Evolutionary conservation across 306 rosid genomes (phyloP), one percentile per base, ranked within the genome.

Genomic region (Gillenia trifoliata): DNA sequence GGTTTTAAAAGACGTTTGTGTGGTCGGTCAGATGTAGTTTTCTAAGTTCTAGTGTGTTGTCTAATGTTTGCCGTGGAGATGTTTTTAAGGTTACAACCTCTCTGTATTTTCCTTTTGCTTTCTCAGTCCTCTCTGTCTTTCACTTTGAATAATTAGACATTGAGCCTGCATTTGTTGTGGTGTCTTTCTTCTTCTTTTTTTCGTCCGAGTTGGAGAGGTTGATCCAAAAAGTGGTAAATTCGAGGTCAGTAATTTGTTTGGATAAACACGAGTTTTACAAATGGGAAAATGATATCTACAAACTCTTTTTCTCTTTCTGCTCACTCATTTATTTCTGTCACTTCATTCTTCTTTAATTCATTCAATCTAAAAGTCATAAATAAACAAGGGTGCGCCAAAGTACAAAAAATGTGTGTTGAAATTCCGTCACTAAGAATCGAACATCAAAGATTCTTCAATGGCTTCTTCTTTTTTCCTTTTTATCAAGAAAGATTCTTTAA

Each of bases 41-140:
- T 40, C 50, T 15, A 13, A 16, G 41, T 71, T 20, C 22, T 22
- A 36, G 79, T 81, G 75, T 77, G 72, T 34, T 56, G 11, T 61
- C 50, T 52, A 29, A n/a, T n/a, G 5, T 55, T 55, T 38, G 55
- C 71, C 52, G 54, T 38, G 69, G 64, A 61, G 60, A 3, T 55
- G 80, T 60, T 68, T 52, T 11, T 22, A 28, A 77, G 41, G 59
- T 25, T 60, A 17, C 33, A 23, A 71, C 20, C 8, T 28, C 40
- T 26, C 47, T 38, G 47, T 61, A 64, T 28, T 13, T 11, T 61
- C 15, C 54, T 38, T 75, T 12, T 74, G 25, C 30, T 45, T 43
- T 22, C 38, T 22, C 38, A 15, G 11, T 30, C 36, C 23, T 33
- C 26, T 9, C 29, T n/a, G 52, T 1, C 3, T 7, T 31, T 9